Conservation (phyloP, 345 rosid species). For the Moringa oleifera region DNA sequence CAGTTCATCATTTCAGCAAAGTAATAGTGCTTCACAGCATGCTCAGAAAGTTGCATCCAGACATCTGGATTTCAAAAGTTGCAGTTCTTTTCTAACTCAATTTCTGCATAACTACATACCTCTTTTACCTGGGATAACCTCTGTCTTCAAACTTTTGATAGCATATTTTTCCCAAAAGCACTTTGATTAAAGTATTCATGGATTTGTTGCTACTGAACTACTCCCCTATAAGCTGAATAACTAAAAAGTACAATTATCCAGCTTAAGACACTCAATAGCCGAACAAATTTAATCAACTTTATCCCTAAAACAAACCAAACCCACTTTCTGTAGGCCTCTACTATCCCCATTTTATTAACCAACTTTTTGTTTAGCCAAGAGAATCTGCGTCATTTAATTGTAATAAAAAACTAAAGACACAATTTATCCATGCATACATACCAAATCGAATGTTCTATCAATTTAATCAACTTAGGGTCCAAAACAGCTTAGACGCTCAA, state of each 20-base stretch:
- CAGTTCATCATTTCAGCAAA: background rate
- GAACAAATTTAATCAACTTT: too few relatives aligned
- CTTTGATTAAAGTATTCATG: too few relatives aligned
- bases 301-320: background rate
- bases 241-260: background rate
- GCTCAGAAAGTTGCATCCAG: background rate
- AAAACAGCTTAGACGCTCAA: background rate
- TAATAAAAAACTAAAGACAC: background rate
- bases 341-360: background rate
- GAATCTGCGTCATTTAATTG: background rate
- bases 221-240: background rate
- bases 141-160: background rate
- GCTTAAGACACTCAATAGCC: background rate
- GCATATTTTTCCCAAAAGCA: background rate
- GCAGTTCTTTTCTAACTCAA: too few relatives aligned
- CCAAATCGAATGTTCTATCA: background rate
- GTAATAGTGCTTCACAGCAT: background rate
- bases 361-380: background rate
- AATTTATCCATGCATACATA: background rate
- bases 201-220: background rate
- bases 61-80: too few relatives aligned
- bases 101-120: background rate
- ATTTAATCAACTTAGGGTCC: conserved; percentile 1
- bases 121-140: background rate
- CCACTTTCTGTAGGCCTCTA: background rate